Conservation (phyloP, 352 stramenopile species). For the Thalassiosira mediterranea region DNA sequence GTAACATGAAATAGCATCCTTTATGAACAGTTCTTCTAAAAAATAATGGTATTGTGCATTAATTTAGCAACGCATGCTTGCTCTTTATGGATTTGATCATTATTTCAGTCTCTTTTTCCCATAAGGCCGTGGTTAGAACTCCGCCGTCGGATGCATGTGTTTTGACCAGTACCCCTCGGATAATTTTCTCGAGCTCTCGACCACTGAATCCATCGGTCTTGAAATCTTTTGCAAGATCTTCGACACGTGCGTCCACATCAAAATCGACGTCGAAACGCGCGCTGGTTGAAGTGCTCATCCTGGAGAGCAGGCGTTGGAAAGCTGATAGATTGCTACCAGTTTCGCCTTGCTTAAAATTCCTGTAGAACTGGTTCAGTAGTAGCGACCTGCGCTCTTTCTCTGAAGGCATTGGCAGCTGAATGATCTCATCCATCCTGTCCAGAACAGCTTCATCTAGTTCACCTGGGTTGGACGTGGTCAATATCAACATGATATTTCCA, state of each 20-base stretch:
- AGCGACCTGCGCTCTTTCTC: constrained; percentile 24
- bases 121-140: constrained; percentile 27
- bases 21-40: too few species aligned
- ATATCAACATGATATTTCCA: constrained; percentile 63
- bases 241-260: constrained; percentile 18
- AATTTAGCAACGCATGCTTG: constrained; percentile 29
- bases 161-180: constrained; percentile 41
- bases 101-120: constrained; percentile 19
- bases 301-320: constrained; percentile 5
- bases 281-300: constrained; percentile 7
- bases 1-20: too few species aligned
- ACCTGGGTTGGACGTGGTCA: constrained; percentile 56
- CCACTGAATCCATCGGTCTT: constrained; percentile 40
- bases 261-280: constrained; percentile 24
- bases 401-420: constrained; percentile 41
- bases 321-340: background rate
- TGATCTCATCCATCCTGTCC: constrained; percentile 61
- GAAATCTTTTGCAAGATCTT: constrained; percentile 15
- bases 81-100: constrained; percentile 19
- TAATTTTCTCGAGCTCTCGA: constrained; percentile 42
- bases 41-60: too few species aligned
- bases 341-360: constrained; percentile 22
- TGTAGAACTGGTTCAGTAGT: constrained; percentile 34
- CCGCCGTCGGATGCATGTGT: constrained; percentile 30
- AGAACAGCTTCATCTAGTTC: constrained; percentile 61